phyloP scores from a whole-genome alignment of 2,329 filamentous ascomycete species.

The Beauveria sp. region DNA sequence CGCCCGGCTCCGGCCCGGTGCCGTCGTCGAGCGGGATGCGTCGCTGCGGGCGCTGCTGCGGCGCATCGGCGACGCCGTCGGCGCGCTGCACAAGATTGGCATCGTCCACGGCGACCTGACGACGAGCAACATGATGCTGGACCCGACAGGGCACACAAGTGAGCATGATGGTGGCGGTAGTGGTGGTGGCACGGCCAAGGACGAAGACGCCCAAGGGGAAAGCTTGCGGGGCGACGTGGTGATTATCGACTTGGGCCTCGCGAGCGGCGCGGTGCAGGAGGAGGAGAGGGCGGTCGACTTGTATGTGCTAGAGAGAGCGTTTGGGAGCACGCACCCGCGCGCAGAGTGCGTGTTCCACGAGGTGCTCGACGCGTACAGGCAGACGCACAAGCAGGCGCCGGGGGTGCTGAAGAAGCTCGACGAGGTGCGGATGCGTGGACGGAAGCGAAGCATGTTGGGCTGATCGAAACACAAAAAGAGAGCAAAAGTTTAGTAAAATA shows the following conservation, averaged over 20 bases:
- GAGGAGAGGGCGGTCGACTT: slow-evolving; percentile 94
- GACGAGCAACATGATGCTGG: slow-evolving; percentile 92
- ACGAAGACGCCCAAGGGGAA: slow-evolving; percentile 14
- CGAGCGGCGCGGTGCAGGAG: slow-evolving; percentile 70
- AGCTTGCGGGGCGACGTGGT: slow-evolving; percentile 65
- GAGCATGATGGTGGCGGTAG: too few species aligned
- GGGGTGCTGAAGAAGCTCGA: slow-evolving; percentile 75
- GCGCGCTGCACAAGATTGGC: slow-evolving; percentile 71
- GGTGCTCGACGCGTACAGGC: slow-evolving; percentile 66
- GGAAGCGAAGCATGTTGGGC: slow-evolving; percentile 96
- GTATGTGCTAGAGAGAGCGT: slow-evolving; percentile 91
- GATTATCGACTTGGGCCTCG: slow-evolving; percentile 90
- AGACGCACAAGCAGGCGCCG: slow-evolving; percentile 66
- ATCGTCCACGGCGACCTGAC: slow-evolving; percentile 93
- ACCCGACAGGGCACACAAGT: slow-evolving; percentile 16
- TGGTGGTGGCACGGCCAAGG: slow-evolving; percentile 14
- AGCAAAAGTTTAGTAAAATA: background rate
- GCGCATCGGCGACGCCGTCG: slow-evolving; percentile 63
- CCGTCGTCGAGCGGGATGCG: slow-evolving; percentile 33
- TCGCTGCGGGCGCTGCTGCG: slow-evolving; percentile 57
- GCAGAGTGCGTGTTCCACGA: slow-evolving; percentile 70
- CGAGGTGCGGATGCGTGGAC: slow-evolving; percentile 85
- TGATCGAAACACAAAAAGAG: slow-evolving; percentile 28
- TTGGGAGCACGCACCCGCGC: slow-evolving; percentile 86
- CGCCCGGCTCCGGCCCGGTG: slow-evolving; percentile 47